phyloP scores from a whole-genome alignment of 768 basidiomycete species.

The Mycena rosella region DNA sequence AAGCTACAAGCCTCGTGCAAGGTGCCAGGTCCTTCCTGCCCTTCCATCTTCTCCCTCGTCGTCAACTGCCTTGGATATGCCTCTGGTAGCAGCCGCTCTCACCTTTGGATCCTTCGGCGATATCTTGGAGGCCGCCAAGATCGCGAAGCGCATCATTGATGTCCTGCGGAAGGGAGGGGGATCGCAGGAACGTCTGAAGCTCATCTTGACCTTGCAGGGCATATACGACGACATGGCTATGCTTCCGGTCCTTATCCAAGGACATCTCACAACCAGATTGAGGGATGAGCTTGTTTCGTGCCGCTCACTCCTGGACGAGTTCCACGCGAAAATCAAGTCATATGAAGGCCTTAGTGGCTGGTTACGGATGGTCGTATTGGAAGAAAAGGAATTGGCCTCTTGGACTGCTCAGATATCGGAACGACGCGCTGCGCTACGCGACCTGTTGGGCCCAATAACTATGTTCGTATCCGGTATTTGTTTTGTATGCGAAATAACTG shows the following conservation, averaged over 20 bases:
- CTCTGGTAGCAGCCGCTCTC: slow-evolving; percentile 19
- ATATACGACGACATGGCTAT: slow-evolving; percentile 8
- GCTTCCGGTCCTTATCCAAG: slow-evolving; percentile 10
- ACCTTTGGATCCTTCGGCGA: slow-evolving; percentile 24
- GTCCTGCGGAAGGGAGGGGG: slow-evolving; percentile 8
- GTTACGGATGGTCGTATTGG: slow-evolving; percentile 10
- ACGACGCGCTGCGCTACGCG: slow-evolving; percentile 8
- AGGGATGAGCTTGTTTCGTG: slow-evolving; percentile 17
- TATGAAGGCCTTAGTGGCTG: background rate
- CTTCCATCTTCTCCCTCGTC: slow-evolving; percentile 6
- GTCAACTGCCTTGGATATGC: slow-evolving; percentile 9
- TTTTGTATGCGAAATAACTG: slow-evolving; percentile 9
- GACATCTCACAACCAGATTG: slow-evolving; percentile 11
- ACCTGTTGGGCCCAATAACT: slow-evolving; percentile 7
- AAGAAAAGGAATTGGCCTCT: slow-evolving; percentile 12
- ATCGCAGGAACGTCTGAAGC: slow-evolving; percentile 9
- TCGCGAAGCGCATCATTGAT: slow-evolving; percentile 25
- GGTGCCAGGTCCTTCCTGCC: background rate
- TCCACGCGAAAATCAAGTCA: slow-evolving; percentile 12
- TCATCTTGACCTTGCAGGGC: slow-evolving; percentile 4
- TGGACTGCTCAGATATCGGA: slow-evolving; percentile 20
- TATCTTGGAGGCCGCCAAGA: slow-evolving; percentile 19
- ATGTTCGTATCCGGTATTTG: slow-evolving; percentile 17
- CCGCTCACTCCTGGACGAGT: slow-evolving; percentile 18
- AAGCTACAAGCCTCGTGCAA: slow-evolving; percentile 6